Evolutionary conservation across 495 filamentous ascomycete genomes (phyloP), one percentile per base, ranked within the genome.

Genomic region (Aspergillus taichungensis): DNA sequence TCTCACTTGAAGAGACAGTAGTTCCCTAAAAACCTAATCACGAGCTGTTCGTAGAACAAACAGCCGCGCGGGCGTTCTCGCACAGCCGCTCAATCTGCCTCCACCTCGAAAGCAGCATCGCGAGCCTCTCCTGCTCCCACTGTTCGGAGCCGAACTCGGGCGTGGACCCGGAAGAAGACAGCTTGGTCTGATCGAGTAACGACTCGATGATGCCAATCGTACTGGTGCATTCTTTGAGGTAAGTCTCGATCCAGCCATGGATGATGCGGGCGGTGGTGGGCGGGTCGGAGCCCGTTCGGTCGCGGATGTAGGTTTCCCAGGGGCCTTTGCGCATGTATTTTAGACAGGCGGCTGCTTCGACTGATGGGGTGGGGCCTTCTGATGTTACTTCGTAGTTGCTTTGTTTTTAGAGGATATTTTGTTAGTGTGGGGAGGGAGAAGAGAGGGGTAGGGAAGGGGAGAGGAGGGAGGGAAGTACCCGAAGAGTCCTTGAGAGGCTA

Each of bases 331-430:
- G 50, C 53, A 64, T 61, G 39, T 57, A 61, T 34, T 55, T 59
- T 12, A 63, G 57, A 34, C 79, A 61, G 29, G 79, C 61, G 7
- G 75, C 83, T 11, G 79, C 76, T 56, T 80, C 66, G 4, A 80
- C 80, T 11, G n/a, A 78, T 68, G 40, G 77, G 69, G 79, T 83
- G 24, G 74, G 71, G 1, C 68, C 72, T 8, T 69, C 54, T 2
- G 57, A 44, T 38, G 76, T 76, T 0, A 84, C 54, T 49, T 75
- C 66, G 49, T 82, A 85, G 14, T 74, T 72, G 1, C 65, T 71
- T 30, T 39, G 11, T 5, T 40, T 14, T 33, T 40, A 13, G 10
- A 3, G 4, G 4, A 24, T 1, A 24, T 24, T n/a, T 18, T 13
- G 29, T 40, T 29, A 37, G 30, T 46, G 13, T 13, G 13, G 9